Conservation (phyloP, 2,329 filamentous ascomycete species). For the Cercospora sp. region DNA sequence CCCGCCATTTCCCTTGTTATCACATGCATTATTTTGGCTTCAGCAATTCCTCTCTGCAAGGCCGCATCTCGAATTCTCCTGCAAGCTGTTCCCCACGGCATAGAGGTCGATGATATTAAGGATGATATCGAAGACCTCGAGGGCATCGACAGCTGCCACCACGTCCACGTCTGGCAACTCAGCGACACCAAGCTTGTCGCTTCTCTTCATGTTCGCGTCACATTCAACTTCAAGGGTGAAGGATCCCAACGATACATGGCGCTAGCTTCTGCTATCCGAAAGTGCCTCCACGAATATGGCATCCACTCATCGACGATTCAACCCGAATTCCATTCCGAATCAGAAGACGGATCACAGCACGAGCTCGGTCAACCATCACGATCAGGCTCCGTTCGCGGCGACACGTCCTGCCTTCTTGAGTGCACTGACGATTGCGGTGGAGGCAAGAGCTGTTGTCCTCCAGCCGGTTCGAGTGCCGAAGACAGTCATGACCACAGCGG, state of each 20-base stretch:
- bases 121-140: slow-evolving; percentile 84
- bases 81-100: slow-evolving; percentile 87
- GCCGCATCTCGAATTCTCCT: slow-evolving; percentile 85
- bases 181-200: slow-evolving; percentile 93
- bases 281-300: slow-evolving; percentile 90
- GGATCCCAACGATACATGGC: slow-evolving; percentile 80
- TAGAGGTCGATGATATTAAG: slow-evolving; percentile 85
- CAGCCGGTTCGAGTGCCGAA: slow-evolving; percentile 25
- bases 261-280: slow-evolving; percentile 76
- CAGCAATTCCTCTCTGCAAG: slow-evolving; percentile 75
- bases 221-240: slow-evolving; percentile 82
- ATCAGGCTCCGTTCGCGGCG: slow-evolving; percentile 35
- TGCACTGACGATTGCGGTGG: slow-evolving; percentile 48
- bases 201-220: slow-evolving; percentile 88
- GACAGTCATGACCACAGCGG: slow-evolving; percentile 24
- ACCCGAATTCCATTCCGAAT: slow-evolving; percentile 66
- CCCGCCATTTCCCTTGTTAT: slow-evolving; percentile 92
- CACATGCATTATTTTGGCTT: slow-evolving; percentile 72
- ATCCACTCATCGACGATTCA: slow-evolving; percentile 98
- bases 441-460: slow-evolving; percentile 46
- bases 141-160: slow-evolving; percentile 87
- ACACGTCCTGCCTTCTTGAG: slow-evolving; percentile 47
- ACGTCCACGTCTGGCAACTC: slow-evolving; percentile 96
- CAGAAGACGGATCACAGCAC: slow-evolving; percentile 40
- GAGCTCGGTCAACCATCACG: slow-evolving; percentile 31